Conservation (phyloP, 257 asterid genomes). For the Plantago elongata region DNA sequence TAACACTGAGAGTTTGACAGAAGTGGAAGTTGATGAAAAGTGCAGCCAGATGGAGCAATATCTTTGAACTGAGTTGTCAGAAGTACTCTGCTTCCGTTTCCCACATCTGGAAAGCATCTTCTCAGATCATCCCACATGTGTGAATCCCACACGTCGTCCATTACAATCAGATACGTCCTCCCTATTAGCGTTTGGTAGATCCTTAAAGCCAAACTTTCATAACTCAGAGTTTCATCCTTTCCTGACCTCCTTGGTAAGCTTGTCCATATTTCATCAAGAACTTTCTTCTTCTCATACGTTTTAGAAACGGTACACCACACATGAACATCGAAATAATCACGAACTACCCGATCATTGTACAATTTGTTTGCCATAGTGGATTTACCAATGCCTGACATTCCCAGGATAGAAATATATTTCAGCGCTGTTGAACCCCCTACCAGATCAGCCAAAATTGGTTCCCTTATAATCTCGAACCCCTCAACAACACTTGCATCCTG, state of each 20-base stretch:
- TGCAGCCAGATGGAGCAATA: not conserved
- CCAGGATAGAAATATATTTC: not conserved
- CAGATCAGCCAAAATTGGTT: not conserved
- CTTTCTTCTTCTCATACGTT: not conserved
- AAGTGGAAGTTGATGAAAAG: not conserved
- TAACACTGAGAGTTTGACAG: not conserved
- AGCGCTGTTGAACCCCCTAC: not conserved
- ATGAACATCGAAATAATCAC: not conserved
- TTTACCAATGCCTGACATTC: constrained; percentile 1
- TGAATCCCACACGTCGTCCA: constrained; percentile 37
- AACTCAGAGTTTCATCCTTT: not conserved
- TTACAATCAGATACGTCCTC: constrained; percentile 26
- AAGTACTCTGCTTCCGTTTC: constrained; percentile 25
- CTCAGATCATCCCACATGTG: not conserved
- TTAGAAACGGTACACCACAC: not conserved
- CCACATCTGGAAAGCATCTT: constrained; percentile 13
- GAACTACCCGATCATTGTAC: not conserved
- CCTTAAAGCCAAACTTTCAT: not conserved
- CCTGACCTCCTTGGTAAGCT: not conserved
- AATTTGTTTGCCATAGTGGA: not conserved
- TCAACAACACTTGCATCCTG: not conserved
- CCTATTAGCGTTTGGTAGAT: constrained; percentile 16
- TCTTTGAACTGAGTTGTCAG: constrained; percentile 22
- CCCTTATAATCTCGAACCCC: not conserved
- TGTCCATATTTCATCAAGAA: not conserved